Evolutionary conservation across 192 early-diverging fungal species (phyloP).

Genomic region (Coemansia sp.): DNA sequence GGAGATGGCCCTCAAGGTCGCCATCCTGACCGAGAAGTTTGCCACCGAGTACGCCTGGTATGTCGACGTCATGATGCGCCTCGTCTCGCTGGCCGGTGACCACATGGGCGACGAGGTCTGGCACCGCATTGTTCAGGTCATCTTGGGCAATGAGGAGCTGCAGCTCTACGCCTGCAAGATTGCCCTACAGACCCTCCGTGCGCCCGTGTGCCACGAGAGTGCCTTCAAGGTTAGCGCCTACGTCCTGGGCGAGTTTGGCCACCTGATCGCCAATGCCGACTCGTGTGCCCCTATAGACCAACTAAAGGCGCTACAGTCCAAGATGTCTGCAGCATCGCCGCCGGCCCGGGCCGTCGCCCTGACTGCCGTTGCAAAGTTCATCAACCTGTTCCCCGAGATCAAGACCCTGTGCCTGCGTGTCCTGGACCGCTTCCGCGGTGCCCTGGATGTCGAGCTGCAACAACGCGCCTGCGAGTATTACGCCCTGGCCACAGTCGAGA

Average conservation of each 20-base stretch:
- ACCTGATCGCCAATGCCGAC: constrained; percentile 82
- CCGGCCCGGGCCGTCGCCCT: constrained; percentile 79
- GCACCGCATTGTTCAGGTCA: constrained; percentile 96
- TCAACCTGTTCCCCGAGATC: constrained; percentile 98
- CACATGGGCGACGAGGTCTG: constrained; percentile 96
- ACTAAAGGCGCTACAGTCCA: constrained; percentile 89
- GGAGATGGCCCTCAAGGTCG: constrained; percentile 98
- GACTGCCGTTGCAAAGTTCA: constrained; percentile 91
- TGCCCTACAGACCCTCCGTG: constrained; percentile 70
- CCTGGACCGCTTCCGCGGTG: constrained; percentile 80
- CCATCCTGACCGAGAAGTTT: constrained; percentile 97
- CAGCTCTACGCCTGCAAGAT: constrained; percentile 92
- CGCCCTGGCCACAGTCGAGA: constrained; percentile 72
- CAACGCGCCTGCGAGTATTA: constrained; percentile 97
- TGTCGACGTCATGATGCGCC: constrained; percentile 93
- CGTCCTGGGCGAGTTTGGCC: constrained; percentile 96
- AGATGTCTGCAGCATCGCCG: constrained; percentile 74
- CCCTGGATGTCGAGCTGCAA: constrained; percentile 92
- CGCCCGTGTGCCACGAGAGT: constrained; percentile 92
- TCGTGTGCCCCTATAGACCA: constrained; percentile 89
- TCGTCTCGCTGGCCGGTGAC: constrained; percentile 93
- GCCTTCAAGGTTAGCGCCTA: constrained; percentile 94
- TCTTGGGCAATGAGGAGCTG: constrained; percentile 91
- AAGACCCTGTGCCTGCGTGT: constrained; percentile 79
- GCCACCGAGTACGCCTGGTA: constrained; percentile 98